Base-by-base conservation (phyloP, 495 filamentous ascomycete genomes). In the Aspergillus kassunensis region DNA sequence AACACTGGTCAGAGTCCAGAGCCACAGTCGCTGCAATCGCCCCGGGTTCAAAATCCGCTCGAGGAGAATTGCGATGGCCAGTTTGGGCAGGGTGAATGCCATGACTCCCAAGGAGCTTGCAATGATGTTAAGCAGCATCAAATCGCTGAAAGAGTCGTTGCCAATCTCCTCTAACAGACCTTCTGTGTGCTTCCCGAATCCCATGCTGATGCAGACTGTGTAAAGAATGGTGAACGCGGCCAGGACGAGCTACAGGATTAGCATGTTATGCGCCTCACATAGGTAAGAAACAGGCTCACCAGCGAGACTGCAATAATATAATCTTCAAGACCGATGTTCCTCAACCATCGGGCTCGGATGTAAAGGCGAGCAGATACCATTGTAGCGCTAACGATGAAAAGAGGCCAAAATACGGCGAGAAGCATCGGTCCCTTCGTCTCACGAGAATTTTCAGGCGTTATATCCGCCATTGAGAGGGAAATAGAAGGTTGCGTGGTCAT, bases 291-390 rank as follows among this genome's bases (percentile, higher is more conserved):
- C n/a, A 12, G 16, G 53, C 53, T 35, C 54, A 72, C 72, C 57
- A 72, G 61, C 48, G 72, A 62, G 1, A 57, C 45, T 10, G 65
- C 56, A 52, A 76, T 71, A 25, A 71, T 66, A 33, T 68, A 73
- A 51, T 80, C 75, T 64, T 79, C 76, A 41, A 50, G 54, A 18
- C 75, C 73, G 3, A 74, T 41, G 24, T 59, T 72, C 18, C 60
- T 59, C 13, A 73, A 49, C 39, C 79, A 66, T 33, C 60, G 54
- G 16, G 63, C 42, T n/a, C 76, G 76, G 33, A 77, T 72, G 41
- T 62, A 78, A 16, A 77, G 61, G 45, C 78, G 65, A 21, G 68
- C 49, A 1, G 65, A 59, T 9, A 72, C 61, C 8, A 66, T 42
- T 0, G 68, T 9, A 1, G 53, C 33, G 31, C 63, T 65, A 12